Evolutionary conservation across 2,329 filamentous ascomycete species (phyloP).

Genomic region (Pseudogymnoascus destructans): DNA sequence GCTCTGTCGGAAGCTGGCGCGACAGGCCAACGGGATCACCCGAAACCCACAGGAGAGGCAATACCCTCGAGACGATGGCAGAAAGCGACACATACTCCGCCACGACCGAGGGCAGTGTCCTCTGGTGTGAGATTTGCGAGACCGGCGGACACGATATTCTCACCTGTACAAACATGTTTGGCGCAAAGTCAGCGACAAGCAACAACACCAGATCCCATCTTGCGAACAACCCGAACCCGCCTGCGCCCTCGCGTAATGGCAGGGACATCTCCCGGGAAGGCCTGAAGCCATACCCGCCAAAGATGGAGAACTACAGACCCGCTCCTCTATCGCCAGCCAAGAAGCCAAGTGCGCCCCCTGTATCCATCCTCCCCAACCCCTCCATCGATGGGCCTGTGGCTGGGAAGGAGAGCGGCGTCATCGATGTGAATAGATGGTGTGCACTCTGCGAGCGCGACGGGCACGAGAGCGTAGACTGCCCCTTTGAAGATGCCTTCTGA

Average conservation of each 20-base stretch:
- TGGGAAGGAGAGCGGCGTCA: constrained; percentile 62
- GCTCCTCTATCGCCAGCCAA: constrained; percentile 42
- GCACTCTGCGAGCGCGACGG: constrained; percentile 92
- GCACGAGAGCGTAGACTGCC: constrained; percentile 90
- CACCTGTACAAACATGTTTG: constrained; percentile 85
- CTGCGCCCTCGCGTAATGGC: constrained; percentile 21
- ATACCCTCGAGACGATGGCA: constrained; percentile 53
- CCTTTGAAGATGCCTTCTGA: constrained; percentile 71
- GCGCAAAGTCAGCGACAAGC: constrained; percentile 21
- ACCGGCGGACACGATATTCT: constrained; percentile 84
- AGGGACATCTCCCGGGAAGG: constrained; percentile 30
- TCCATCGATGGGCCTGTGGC: constrained; percentile 57
- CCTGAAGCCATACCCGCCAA: constrained; percentile 30
- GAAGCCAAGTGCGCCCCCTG: constrained; percentile 26
- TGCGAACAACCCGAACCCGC: constrained; percentile 12
- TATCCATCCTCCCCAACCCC: constrained; percentile 43
- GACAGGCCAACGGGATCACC: constrained; percentile 34
- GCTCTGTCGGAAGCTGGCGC: constrained; percentile 47
- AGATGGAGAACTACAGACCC: constrained; percentile 35
- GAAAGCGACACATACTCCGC: constrained; percentile 59
- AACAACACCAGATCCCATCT: constrained; percentile 11
- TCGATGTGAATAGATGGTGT: constrained; percentile 89
- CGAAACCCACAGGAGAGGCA: constrained; percentile 34
- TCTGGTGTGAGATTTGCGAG: constrained; percentile 96
- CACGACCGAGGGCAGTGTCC: constrained; percentile 53